Percentiles rank a stretch among this genome's conserved stretches.
phyloP scores from a whole-genome alignment of 164 flowering plant genomes.

The Macadamia integrifolia region DNA sequence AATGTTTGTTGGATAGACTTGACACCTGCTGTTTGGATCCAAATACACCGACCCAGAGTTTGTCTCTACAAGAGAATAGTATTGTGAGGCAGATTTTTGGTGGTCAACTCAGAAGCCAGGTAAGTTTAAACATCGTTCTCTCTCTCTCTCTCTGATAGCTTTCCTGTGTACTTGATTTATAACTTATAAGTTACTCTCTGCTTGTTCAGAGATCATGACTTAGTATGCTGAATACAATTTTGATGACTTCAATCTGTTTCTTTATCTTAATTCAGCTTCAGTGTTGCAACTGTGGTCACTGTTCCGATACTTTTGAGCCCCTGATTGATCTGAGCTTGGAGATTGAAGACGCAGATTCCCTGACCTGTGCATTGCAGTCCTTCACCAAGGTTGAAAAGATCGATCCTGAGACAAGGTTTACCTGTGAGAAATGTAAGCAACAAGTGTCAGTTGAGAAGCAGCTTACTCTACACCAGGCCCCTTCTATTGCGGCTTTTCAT shows the following conservation, averaged over 20 bases:
- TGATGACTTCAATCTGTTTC: background rate
- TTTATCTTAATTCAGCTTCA: constrained; percentile 46
- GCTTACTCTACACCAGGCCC: constrained; percentile 55
- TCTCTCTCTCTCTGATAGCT: background rate
- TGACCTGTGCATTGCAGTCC: constrained; percentile 58
- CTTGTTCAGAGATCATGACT: no score
- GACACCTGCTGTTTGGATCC: constrained; percentile 34
- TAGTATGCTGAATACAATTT: no score
- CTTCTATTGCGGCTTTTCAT: constrained; percentile 68
- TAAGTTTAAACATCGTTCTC: background rate
- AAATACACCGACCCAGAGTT: background rate
- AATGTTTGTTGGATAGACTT: constrained; percentile 70
- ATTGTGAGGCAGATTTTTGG: constrained; percentile 75
- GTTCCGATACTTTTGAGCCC: constrained; percentile 71
- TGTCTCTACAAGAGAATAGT: constrained; percentile 23
- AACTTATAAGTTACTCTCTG: no score
- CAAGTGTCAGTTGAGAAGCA: constrained; percentile 68
- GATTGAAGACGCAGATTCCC: constrained; percentile 59
- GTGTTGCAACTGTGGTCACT: constrained; percentile 72
- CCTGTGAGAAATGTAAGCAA: constrained; percentile 67
- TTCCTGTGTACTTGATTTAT: no score
- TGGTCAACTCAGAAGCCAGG: constrained; percentile 71
- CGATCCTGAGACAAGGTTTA: constrained; percentile 51
- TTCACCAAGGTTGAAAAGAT: constrained; percentile 79
- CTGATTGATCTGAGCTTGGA: constrained; percentile 76